A percentile compares a stretch with the other conserved stretches of the same genome.
These are phyloP conservation scores for Blakeslea trispora DNA, from an alignment of 371 early-diverging fungal genomes.

Conservation along the genomic window DNA sequence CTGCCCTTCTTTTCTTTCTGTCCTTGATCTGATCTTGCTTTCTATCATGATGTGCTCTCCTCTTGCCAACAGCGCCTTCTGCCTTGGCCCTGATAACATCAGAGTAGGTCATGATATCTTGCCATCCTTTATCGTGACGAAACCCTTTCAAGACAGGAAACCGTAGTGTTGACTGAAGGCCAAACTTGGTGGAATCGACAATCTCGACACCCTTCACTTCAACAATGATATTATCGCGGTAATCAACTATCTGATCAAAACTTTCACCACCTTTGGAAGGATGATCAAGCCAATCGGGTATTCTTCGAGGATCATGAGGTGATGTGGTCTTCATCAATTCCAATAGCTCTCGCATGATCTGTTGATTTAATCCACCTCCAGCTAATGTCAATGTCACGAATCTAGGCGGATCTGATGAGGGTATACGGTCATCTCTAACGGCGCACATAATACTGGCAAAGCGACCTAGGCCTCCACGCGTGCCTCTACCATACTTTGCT, in stretches of 20 bases:
- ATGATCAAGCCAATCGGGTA: conserved; percentile 64
- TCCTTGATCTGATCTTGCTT: neutral
- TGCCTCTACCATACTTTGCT: conserved; percentile 64
- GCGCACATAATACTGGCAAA: conserved; percentile 72
- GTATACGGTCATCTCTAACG: conserved; percentile 57
- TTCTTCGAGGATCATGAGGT: conserved; percentile 44
- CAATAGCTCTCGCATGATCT: conserved; percentile 54
- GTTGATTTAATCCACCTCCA: conserved; percentile 68
- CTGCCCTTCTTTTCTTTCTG: conserved; percentile 5
- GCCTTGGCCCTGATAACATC: conserved; percentile 15
- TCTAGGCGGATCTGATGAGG: conserved; percentile 25
- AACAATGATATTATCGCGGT: conserved; percentile 60
- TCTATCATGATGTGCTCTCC: neutral
- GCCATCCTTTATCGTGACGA: conserved; percentile 67
- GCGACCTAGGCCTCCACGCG: conserved; percentile 58
- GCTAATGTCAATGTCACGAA: conserved; percentile 67
- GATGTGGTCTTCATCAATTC: conserved; percentile 12
- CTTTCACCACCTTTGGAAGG: conserved; percentile 58
- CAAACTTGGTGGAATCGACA: conserved; percentile 44
- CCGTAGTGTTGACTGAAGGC: conserved; percentile 65
- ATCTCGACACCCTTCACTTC: conserved; percentile 73
- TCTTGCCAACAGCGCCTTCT: conserved; percentile 17
- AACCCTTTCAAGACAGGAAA: conserved; percentile 73
- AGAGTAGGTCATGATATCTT: conserved; percentile 50
- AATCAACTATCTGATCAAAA: conserved; percentile 67